Evolutionary conservation across 129 eudicot species (phyloP).

Genomic region (carrot (Daucus carota)): DH1_v3.0 NC_030382.2:40367501-40368000

Average conservation of each 20-base stretch:
- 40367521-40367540: conserved; percentile 34
- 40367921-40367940: conserved; percentile 8
- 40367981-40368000: conserved; percentile 7
- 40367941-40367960: conserved; percentile 7
- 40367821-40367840: conserved; percentile 33
- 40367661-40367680: no score
- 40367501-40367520: conserved; percentile 31
- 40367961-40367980: conserved; percentile 7
- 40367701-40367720: neutral
- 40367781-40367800: conserved; percentile 31
- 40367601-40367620: conserved; percentile 23
- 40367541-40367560: conserved; percentile 24
- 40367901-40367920: conserved; percentile 33
- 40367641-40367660: neutral
- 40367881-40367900: conserved; percentile 52
- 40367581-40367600: conserved; percentile 26
- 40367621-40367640: conserved; percentile 52
- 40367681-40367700: no score
- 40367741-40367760: neutral
- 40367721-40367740: neutral
- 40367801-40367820: conserved; percentile 35
- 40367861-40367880: conserved; percentile 46
- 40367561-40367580: conserved; percentile 36
- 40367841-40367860: conserved; percentile 40
- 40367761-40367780: neutral